These are phyloP conservation scores for Tetrahymena malaccensis DNA, from an alignment of 73 alveolate genomes.

Conservation along the genomic window DNA sequence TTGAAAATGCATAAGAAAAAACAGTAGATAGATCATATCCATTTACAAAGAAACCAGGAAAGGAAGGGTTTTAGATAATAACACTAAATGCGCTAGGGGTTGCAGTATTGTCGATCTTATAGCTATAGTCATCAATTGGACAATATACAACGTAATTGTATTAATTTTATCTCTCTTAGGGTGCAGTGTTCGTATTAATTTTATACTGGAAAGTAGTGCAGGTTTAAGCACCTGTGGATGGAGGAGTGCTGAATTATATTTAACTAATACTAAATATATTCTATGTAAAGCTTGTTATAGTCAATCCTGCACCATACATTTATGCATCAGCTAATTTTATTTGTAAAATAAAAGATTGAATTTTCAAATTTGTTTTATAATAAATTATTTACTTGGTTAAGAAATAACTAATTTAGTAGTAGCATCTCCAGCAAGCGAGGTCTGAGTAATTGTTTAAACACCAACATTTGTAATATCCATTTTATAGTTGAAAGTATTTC, in stretches of 20 bases:
- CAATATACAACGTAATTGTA: not conserved
- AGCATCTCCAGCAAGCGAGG: not conserved
- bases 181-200: not conserved
- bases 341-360: not conserved
- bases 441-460: not conserved
- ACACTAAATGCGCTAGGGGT: not conserved
- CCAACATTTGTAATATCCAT: not conserved
- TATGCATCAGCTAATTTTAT: not conserved
- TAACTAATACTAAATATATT: not conserved
- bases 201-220: not conserved
- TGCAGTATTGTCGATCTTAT: not conserved
- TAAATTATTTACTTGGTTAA: not conserved
- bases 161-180: not conserved
- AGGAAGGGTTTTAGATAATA: not conserved
- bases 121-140: not conserved
- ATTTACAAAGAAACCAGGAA: not conserved
- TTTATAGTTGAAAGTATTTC: not conserved
- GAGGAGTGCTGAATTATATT: not conserved
- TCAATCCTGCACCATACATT: not conserved
- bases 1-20: not conserved
- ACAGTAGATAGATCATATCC: not conserved
- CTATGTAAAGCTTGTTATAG: not conserved
- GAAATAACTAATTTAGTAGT: not conserved
- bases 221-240: not conserved
- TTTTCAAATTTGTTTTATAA: not conserved